Conservation (phyloP, 768 basidiomycete species). For the Tylopilus plumbeoviolaceoides region DNA sequence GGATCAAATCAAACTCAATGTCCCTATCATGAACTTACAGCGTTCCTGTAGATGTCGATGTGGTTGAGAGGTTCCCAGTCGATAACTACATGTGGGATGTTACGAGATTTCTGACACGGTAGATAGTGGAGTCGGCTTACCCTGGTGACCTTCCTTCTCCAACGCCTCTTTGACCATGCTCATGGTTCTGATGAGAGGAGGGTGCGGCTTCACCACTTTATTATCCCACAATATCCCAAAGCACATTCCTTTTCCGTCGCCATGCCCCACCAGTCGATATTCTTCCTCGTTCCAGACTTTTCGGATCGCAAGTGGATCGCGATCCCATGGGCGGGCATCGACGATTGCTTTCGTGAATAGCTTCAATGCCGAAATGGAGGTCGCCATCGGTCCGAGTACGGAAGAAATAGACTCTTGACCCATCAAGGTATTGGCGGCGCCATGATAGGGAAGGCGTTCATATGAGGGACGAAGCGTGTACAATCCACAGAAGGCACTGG, state of each 20-base stretch:
- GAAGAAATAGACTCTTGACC: slow-evolving; percentile 74
- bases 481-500: slow-evolving; percentile 62
- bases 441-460: slow-evolving; percentile 66
- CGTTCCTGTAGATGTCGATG: slow-evolving; percentile 27
- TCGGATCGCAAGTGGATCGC: slow-evolving; percentile 55
- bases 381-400: slow-evolving; percentile 71
- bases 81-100: slow-evolving; percentile 34
- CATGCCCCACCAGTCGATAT: slow-evolving; percentile 59
- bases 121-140: slow-evolving; percentile 30
- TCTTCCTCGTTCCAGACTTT: slow-evolving; percentile 59
- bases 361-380: slow-evolving; percentile 58
- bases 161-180: slow-evolving; percentile 56
- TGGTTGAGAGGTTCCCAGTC: slow-evolving; percentile 67
- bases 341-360: slow-evolving; percentile 44
- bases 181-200: slow-evolving; percentile 62
- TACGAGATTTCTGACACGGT: slow-evolving; percentile 2
- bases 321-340: slow-evolving; percentile 52
- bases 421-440: slow-evolving; percentile 59
- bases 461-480: slow-evolving; percentile 75
- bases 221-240: slow-evolving; percentile 70
- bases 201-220: slow-evolving; percentile 53
- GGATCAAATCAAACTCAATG: not conserved
- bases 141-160: slow-evolving; percentile 60
- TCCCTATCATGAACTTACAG: slow-evolving; percentile 10
- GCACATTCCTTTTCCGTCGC: slow-evolving; percentile 46